Base-by-base conservation (phyloP, 305 asterid genomes). In the Caryopteris hybrid region DNA sequence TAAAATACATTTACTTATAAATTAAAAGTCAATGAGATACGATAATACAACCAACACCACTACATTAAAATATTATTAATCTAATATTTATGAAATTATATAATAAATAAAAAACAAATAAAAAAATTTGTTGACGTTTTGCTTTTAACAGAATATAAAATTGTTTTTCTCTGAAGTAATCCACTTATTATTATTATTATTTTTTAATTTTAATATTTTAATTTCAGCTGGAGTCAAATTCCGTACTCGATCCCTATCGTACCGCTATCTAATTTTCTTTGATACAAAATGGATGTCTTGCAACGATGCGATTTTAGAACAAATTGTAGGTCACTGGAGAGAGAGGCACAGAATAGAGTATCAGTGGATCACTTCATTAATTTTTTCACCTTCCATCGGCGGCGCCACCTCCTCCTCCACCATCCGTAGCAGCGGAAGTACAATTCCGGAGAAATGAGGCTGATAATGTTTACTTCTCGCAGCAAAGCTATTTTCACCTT, bases 391-490 rank as follows among this genome's bases (percentile, higher is more conserved):
- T 20, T 1, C 22, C 23, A 3, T 1, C 41, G 60, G 69, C 61
- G 38, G 17, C 61, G 34, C 45, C 27, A 41, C 21, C 27, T 41
- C 58, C 23, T 7, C 10, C 56, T 21, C 58, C 31, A 5, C 33
- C 41, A 22, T 18, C 48, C 41, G 17, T 25, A 67, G 72, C 69
- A 60, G 52, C 73, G 51, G 34, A 14, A 59, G 51, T 58, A 47
- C 64, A 45, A 53, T 22, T 14, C 31, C 33, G 53, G 43, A 58
- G 38, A 42, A 38, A 82, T 82, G 86, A 76, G 80, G 84, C 68
- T 82, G 31, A 50, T 57, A n/a, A 25, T 55, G 39, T 46, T 82
- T 29, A 67, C 84, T 29, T 61, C 66, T 61, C 82, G 84, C 79
- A 70, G 63, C 76, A 82, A 53, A 62, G 74, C 79, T 43, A 71